Evolutionary conservation across 2,329 filamentous ascomycete genomes (phyloP).

Genomic region (Ilyonectria destructans): DNA sequence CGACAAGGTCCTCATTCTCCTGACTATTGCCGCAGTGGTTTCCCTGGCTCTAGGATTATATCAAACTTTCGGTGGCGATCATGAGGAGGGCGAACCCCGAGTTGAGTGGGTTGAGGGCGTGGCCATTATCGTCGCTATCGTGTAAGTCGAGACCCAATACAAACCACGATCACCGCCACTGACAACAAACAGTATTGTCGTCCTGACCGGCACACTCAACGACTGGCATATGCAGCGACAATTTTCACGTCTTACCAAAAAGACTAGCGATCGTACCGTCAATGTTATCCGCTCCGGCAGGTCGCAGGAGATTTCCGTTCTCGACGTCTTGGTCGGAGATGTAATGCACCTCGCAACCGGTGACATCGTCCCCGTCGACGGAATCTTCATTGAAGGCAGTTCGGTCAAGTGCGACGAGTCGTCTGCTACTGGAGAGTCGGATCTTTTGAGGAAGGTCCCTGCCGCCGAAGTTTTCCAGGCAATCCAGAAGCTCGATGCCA

Average conservation of each 20-base stretch:
- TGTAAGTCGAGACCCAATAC: constrained; percentile 58
- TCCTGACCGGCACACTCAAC: constrained; percentile 74
- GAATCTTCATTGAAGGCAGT: constrained; percentile 74
- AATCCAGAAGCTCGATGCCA: constrained; percentile 61
- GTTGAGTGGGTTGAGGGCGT: constrained; percentile 80
- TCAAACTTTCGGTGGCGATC: constrained; percentile 72
- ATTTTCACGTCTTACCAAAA: constrained; percentile 74
- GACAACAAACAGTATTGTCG: constrained; percentile 65
- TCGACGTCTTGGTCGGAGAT: constrained; percentile 79
- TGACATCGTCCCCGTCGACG: constrained; percentile 80
- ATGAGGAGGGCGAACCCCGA: constrained; percentile 64
- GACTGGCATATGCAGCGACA: constrained; percentile 80
- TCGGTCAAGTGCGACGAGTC: constrained; percentile 78
- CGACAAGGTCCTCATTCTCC: constrained; percentile 80
- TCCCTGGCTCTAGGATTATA: constrained; percentile 81
- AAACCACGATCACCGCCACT: constrained; percentile 40
- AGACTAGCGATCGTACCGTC: constrained; percentile 77
- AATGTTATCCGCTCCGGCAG: constrained; percentile 79
- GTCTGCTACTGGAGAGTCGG: constrained; percentile 82
- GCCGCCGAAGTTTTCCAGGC: constrained; percentile 72
- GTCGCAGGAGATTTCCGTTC: constrained; percentile 74
- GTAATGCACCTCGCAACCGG: constrained; percentile 79
- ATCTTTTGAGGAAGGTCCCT: constrained; percentile 78
- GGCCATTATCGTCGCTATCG: constrained; percentile 76
- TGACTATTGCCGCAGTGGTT: constrained; percentile 78